Conservation (phyloP, 78 protist species). For the Emiliania huxleyi region DNA sequence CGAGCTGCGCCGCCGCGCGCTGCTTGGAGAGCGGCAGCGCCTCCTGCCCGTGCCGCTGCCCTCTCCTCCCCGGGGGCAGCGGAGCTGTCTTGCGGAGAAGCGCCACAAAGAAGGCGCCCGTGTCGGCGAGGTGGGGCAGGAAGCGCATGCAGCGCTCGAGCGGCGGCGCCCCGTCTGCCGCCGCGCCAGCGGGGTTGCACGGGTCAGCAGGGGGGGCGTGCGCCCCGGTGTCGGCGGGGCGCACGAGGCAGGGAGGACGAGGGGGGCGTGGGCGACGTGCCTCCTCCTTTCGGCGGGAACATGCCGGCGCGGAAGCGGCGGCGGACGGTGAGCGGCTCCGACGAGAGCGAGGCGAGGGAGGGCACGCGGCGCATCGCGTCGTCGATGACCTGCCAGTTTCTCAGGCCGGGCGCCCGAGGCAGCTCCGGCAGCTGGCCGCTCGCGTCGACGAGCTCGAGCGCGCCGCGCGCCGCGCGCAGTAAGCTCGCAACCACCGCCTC, state of each 20-base stretch:
- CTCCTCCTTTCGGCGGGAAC: no score
- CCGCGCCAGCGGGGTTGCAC: no score
- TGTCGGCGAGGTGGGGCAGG: conserved; percentile 89
- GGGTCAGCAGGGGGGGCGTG: no score
- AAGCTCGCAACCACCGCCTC: conserved; percentile 93
- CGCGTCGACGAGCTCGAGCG: conserved; percentile 75
- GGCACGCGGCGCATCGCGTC: neutral
- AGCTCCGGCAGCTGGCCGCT: neutral
- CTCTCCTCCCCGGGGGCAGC: neutral
- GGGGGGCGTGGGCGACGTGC: no score
- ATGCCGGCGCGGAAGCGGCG: conserved; percentile 1
- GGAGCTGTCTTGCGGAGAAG: conserved; percentile 59
- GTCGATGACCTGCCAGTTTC: neutral
- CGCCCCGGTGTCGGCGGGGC: no score
- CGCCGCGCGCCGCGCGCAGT: conserved; percentile 41
- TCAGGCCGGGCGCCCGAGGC: neutral
- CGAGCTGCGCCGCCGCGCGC: neutral
- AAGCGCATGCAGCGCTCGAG: conserved; percentile 84
- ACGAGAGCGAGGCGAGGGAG: no score
- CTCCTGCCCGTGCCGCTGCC: neutral
- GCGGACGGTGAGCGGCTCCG: no score
- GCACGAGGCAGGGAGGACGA: no score
- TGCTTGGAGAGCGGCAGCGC: neutral
- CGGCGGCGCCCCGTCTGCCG: neutral
- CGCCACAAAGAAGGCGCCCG: conserved; percentile 98